phyloP scores from a whole-genome alignment of 2,329 filamentous ascomycete genomes.

The Beauveria caledonica region DNA sequence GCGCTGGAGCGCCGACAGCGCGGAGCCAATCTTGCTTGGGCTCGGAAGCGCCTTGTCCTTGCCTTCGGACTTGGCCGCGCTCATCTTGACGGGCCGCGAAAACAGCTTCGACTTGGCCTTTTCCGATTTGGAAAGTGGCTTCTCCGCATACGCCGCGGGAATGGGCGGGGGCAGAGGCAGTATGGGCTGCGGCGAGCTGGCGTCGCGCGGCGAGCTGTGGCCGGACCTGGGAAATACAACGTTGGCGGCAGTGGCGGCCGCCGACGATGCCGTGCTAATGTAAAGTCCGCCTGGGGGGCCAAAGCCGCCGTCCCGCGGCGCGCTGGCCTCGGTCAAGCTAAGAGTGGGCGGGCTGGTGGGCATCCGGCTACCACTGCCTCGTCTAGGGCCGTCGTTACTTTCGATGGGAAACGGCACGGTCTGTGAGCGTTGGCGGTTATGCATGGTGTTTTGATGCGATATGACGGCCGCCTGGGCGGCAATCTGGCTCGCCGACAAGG shows the following conservation, averaged over 20 bases:
- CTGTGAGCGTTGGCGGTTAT: conserved; percentile 61
- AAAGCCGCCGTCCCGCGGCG: conserved; percentile 48
- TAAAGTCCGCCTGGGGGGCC: conserved; percentile 43
- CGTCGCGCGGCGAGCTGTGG: conserved; percentile 40
- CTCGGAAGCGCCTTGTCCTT: conserved; percentile 63
- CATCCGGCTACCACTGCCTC: conserved; percentile 36
- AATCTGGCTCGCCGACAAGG: conserved; percentile 63
- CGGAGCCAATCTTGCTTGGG: conserved; percentile 61
- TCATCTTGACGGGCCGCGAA: conserved; percentile 67
- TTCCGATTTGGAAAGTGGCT: conserved; percentile 48
- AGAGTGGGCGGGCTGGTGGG: conserved; percentile 55
- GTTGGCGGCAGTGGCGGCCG: conserved; percentile 61
- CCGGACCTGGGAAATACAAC: conserved; percentile 62
- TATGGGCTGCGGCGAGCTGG: conserved; percentile 28
- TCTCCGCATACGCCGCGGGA: conserved; percentile 36
- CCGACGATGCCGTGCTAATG: conserved; percentile 54
- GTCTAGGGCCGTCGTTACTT: conserved; percentile 34
- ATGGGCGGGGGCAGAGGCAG: conserved; percentile 28
- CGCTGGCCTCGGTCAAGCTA: conserved; percentile 58
- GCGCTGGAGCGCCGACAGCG: conserved; percentile 56
- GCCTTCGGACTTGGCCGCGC: conserved; percentile 53
- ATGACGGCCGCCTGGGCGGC: conserved; percentile 72
- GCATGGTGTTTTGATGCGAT: conserved; percentile 45
- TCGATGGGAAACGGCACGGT: conserved; percentile 55
- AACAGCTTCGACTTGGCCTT: conserved; percentile 78